Conservation (phyloP, 2,329 filamentous ascomycete genomes). For the Verruconis gallopava region DNA sequence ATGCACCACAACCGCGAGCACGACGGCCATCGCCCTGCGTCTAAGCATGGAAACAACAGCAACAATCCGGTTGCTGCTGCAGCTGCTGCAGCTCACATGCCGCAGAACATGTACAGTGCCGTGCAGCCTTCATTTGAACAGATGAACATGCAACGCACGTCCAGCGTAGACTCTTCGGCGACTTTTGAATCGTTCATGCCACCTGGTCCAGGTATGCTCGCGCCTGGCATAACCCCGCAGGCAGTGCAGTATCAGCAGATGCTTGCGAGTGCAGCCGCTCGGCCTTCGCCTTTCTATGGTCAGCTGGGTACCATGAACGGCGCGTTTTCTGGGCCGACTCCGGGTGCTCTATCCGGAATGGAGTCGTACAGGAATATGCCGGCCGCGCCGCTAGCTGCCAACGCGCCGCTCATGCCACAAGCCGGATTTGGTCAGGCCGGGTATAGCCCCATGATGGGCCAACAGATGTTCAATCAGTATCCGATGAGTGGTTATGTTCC, state of each 20-base stretch:
- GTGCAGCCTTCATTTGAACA: constrained; percentile 27
- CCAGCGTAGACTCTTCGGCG: constrained; percentile 34
- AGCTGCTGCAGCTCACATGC: constrained; percentile 18
- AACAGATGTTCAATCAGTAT: constrained; percentile 9
- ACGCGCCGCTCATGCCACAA: constrained; percentile 8
- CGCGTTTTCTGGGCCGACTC: neutral
- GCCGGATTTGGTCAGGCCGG: constrained; percentile 8
- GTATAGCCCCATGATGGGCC: constrained; percentile 9
- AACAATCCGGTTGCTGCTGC: too few species aligned
- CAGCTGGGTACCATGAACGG: constrained; percentile 8
- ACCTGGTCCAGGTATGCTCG: constrained; percentile 7
- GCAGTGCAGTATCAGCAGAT: constrained; percentile 10
- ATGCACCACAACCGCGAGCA: constrained; percentile 6
- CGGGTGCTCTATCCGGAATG: constrained; percentile 6
- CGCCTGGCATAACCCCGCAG: constrained; percentile 8
- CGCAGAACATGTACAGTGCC: constrained; percentile 23
- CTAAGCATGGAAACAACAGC: constrained; percentile 20
- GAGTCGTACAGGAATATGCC: constrained; percentile 5
- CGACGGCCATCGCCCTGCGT: constrained; percentile 19
- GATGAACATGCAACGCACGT: constrained; percentile 31
- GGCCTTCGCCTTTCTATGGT: constrained; percentile 6
- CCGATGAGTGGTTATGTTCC: constrained; percentile 8
- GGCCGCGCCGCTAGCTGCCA: neutral
- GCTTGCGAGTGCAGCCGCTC: constrained; percentile 3
- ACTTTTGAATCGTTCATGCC: constrained; percentile 17